Percentiles rank a stretch among this genome's conserved stretches.
These are phyloP conservation scores for Pseudogymnoascus pannorum DNA, from an alignment of 2,329 filamentous ascomycete genomes.

Conservation along the genomic window DNA sequence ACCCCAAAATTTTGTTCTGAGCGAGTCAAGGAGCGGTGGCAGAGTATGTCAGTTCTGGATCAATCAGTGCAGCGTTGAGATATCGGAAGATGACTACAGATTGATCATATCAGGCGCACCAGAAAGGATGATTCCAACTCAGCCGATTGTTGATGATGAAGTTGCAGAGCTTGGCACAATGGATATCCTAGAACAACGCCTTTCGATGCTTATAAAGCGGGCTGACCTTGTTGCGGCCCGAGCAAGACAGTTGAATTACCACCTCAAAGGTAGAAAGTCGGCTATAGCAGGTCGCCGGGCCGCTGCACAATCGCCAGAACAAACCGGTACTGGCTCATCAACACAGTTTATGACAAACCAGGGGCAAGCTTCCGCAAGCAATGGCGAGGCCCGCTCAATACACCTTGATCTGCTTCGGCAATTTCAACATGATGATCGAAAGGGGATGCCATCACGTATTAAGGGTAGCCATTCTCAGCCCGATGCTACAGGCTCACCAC, in stretches of 20 bases:
- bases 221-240: slow-evolving; percentile 68
- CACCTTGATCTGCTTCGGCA: slow-evolving; percentile 50
- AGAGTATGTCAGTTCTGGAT: slow-evolving; percentile 75
- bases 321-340: slow-evolving; percentile 11
- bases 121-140: slow-evolving; percentile 72
- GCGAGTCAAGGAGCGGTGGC: slow-evolving; percentile 58
- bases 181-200: slow-evolving; percentile 73
- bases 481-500: slow-evolving; percentile 15
- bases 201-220: slow-evolving; percentile 69
- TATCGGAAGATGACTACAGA: slow-evolving; percentile 80
- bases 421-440: slow-evolving; percentile 33
- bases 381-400: slow-evolving; percentile 27
- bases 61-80: slow-evolving; percentile 75
- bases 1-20: slow-evolving; percentile 68
- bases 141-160: slow-evolving; percentile 80
- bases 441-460: slow-evolving; percentile 22
- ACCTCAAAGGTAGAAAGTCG: slow-evolving; percentile 64
- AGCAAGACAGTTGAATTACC: slow-evolving; percentile 73
- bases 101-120: slow-evolving; percentile 76
- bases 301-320: slow-evolving; percentile 21
- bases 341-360: neutral
- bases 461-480: slow-evolving; percentile 8
- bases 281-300: slow-evolving; percentile 62
- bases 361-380: neutral
- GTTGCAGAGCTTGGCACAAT: slow-evolving; percentile 76